Percentiles rank a stretch among this genome's conserved stretches.
Evolutionary conservation across 176 grass and related monocot genomes (phyloP).

Genomic region (Alopecurus myosuroides): DNA sequence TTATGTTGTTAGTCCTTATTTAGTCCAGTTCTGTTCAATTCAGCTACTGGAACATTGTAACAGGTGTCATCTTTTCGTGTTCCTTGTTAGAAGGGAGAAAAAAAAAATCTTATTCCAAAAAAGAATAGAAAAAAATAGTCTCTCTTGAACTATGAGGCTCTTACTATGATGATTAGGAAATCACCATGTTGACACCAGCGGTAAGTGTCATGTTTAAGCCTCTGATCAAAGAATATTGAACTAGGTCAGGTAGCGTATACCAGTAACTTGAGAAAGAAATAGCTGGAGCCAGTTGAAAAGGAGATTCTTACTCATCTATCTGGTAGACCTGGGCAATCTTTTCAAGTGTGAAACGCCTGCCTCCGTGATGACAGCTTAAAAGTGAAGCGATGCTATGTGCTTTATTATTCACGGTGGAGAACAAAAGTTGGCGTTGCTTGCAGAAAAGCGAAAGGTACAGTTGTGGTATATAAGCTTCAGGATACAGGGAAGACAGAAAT

Average conservation of each 20-base stretch:
- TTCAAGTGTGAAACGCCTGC: constrained; percentile 54
- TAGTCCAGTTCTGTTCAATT: background rate
- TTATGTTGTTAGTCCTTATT: background rate
- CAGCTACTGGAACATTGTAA: background rate
- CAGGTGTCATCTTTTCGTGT: background rate
- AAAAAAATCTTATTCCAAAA: background rate
- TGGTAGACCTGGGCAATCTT: background rate
- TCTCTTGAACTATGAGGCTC: background rate
- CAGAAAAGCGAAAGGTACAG: constrained; percentile 50
- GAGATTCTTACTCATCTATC: constrained; percentile 34
- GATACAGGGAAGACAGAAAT: background rate
- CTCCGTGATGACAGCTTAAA: constrained; percentile 11
- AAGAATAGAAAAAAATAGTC: background rate
- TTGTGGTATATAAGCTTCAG: constrained; percentile 38
- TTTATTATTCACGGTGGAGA: constrained; percentile 49
- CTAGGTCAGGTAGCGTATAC: background rate
- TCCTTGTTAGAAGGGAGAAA: background rate
- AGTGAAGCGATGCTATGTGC: constrained; percentile 12
- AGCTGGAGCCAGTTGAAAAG: constrained; percentile 54
- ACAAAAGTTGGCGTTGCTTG: constrained; percentile 40
- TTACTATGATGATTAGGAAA: background rate
- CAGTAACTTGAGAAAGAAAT: constrained; percentile 27
- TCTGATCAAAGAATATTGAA: background rate
- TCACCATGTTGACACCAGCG: background rate
- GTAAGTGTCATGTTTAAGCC: background rate